These are phyloP conservation scores for Oxyria digyna DNA, from an alignment of 148 eudicot species.

Conservation along the genomic window DNA sequence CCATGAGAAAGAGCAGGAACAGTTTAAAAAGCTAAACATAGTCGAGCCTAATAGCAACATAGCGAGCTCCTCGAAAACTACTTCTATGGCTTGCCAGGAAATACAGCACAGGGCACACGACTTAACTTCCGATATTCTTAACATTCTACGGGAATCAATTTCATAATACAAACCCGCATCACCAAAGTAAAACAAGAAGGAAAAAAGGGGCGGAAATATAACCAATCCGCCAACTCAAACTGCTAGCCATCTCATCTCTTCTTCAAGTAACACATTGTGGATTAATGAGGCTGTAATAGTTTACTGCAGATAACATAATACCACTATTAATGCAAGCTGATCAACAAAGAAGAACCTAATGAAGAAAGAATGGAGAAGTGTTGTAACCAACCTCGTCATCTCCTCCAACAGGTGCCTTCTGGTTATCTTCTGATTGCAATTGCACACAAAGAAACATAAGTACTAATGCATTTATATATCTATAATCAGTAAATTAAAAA, in stretches of 20 bases:
- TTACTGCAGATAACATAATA: not conserved
- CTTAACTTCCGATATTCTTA: not conserved
- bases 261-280: not conserved
- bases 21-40: not conserved
- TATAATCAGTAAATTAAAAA: not conserved
- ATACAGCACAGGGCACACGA: constrained; percentile 3
- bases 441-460: not conserved
- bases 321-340: not conserved
- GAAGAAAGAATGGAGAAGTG: not conserved
- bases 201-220: too few relatives aligned
- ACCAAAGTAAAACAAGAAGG: not conserved
- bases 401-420: constrained; percentile 32
- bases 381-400: constrained; percentile 55
- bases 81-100: not conserved
- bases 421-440: constrained; percentile 47
- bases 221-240: not conserved
- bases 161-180: not conserved
- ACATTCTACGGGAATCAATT: not conserved
- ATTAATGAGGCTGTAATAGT: not conserved
- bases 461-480: not conserved
- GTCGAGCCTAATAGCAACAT: not conserved
- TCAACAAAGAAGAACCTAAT: not conserved
- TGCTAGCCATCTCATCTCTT: not conserved
- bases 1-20: not conserved
- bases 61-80: constrained; percentile 8